Evolutionary conservation across 257 asterid species (phyloP), one percentile per base, ranked within the genome.

Genomic region (Scutellaria barbata): DNA sequence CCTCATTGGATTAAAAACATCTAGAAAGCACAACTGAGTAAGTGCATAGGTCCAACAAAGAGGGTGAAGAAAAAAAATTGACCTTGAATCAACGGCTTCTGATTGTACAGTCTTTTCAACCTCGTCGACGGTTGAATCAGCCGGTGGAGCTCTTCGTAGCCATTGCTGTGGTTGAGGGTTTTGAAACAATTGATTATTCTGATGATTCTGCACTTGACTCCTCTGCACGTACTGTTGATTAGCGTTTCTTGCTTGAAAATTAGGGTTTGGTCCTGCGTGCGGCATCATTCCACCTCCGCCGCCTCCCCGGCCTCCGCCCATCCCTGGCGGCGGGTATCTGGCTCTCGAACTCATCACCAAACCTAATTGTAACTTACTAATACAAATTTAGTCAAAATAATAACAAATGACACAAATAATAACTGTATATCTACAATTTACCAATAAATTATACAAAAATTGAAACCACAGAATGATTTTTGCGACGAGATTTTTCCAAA

Each of bases 251-350:
- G 74, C 83, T 51, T 90, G 97, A 63, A 78, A 90, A 78, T 62
- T 69, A 81, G 87, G 92, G 88, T 81, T 81, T 52, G 74, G 69
- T 43, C 80, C 82, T 14, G 78, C 85, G 71, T 86, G 79, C 6
- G 89, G 84, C 75, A 81, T 81, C 85, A 84, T 68, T 47, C 87
- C 87, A 25, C 92, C 83, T 43, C 82, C 83, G 59, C 88, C 88
- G 12, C 87, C 92, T 40, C 63, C 88, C 74, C 74, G 77, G 64
- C 83, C 93, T 6, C 86, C 96, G 46, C 91, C 90, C 82, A 88
- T 87, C 7, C 97, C 98, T 54, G 97, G 98, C 42, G 96, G 92
- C 69, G 95, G 98, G 81, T 87, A 90, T 70, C 98, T 87, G 56
- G 95, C 81, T 66, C 96, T 79, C 57, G 87, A 83, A 85, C 79